A percentile compares a stretch with the other conserved stretches of the same genome.
Evolutionary conservation across 371 early-diverging fungal species (phyloP).

Genomic region (Rhizopus microsporus): DNA sequence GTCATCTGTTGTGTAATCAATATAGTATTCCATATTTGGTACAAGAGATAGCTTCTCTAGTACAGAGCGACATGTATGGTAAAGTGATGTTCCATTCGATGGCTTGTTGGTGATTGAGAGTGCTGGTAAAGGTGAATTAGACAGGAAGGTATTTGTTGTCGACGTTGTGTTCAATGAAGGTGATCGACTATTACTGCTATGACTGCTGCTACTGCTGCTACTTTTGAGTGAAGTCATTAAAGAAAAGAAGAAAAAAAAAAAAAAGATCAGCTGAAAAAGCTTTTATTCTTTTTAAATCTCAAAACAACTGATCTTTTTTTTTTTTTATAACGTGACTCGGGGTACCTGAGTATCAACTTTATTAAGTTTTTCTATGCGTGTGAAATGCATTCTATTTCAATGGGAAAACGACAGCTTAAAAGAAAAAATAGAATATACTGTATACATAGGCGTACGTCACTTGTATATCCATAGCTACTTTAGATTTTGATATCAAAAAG

Average conservation of each 20-base stretch:
- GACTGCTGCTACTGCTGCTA: not conserved
- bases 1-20: conserved; percentile 43
- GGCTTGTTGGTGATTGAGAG: conserved; percentile 37
- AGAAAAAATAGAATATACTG: no score
- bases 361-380: no score
- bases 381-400: no score
- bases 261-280: not conserved
- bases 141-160: not conserved
- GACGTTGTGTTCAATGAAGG: not conserved
- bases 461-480: no score
- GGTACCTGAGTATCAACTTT: not conserved
- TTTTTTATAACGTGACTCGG: not conserved
- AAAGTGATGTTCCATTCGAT: conserved; percentile 53
- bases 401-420: no score
- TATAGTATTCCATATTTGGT: conserved; percentile 59
- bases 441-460: no score
- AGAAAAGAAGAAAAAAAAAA: not conserved
- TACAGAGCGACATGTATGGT: conserved; percentile 64
- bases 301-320: not conserved
- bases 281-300: not conserved
- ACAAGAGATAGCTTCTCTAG: conserved; percentile 61
- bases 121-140: conserved; percentile 6
- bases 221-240: not conserved
- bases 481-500: no score
- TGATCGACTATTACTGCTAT: no score